Evolutionary conservation across 495 filamentous ascomycete species (phyloP), one percentile per base, ranked within the genome.

Genomic region (Daldinia concentrica): DNA sequence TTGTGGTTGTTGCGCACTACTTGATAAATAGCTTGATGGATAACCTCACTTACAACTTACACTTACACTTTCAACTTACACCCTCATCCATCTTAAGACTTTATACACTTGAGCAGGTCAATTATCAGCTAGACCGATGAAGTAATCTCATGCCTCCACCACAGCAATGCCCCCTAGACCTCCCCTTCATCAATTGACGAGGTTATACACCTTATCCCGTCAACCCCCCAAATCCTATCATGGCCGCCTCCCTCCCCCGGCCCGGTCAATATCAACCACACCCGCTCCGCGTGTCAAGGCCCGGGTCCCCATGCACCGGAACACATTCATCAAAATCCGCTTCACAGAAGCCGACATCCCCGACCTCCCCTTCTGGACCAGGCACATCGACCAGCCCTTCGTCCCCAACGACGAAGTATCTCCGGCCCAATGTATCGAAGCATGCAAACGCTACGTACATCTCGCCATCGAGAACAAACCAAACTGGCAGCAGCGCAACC

Each of bases 331-430:
- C 3, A 15, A 61, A 7, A 43, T 50, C 24, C 48, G 30, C 7
- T 77, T 82, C 58, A 48, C 68, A 1, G 11, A 41, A n/a, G 51
- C 56, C 32, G 76, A 81, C 15, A 30, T 79, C 7, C 80, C 81
- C 6, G 61, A 56, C 1, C 36, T 72, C 3, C 29, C 55, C 17
- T 74, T 78, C 54, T 82, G 77, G 78, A 41, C 51, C 1, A 9
- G 29, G 1, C 22, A 55, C 11, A 52, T 36, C 19, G 2, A 9
- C 14, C 30, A 26, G 1, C 58, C 57, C 7, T 37, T 66, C 0
- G 65, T 74, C 48, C 52, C 58, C 3, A 69, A 74, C 7, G 39
- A 48, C 60, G 50, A 56, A 39, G 61, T 81, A 6, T 72, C 68
- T 9, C 51, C 76, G 1, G 56, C 72, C 2, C 68, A 67, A 14